Conservation (phyloP, 2,329 filamentous ascomycete genomes). For the Clonostachys rosea region DNA sequence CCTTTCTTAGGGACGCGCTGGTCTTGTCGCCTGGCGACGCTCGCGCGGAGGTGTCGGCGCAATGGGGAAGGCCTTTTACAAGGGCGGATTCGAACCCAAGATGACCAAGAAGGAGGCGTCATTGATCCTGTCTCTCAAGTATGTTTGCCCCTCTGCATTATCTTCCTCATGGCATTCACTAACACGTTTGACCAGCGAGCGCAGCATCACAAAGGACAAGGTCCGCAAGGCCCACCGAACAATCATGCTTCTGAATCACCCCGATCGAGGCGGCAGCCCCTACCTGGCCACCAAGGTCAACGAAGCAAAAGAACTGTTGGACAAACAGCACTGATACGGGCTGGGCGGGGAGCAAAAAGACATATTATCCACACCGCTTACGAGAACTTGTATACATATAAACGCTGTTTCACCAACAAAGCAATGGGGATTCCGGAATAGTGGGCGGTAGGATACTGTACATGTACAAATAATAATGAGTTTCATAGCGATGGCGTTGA, state of each 20-base stretch:
- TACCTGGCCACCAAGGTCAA: slow-evolving; percentile 98
- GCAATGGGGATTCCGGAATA: too few relatives aligned
- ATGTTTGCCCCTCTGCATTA: slow-evolving; percentile 17
- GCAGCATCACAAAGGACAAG: slow-evolving; percentile 84
- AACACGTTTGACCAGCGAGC: slow-evolving; percentile 56
- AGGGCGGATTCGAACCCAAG: slow-evolving; percentile 93
- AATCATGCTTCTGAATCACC: slow-evolving; percentile 96
- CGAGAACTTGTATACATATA: too few relatives aligned
- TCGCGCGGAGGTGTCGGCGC: slow-evolving; percentile 74
- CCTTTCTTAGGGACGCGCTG: slow-evolving; percentile 72
- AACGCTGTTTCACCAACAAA: too few relatives aligned
- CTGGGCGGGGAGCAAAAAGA: too few relatives aligned
- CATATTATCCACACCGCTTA: too few relatives aligned
- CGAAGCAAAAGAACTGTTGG: slow-evolving; percentile 93
- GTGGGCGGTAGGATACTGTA: neutral
- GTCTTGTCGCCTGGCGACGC: slow-evolving; percentile 81
- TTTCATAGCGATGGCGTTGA: slow-evolving; percentile 40
- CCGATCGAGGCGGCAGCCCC: slow-evolving; percentile 92
- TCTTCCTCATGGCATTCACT: neutral
- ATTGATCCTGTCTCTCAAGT: slow-evolving; percentile 88
- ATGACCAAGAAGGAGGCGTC: slow-evolving; percentile 93
- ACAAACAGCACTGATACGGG: slow-evolving; percentile 54
- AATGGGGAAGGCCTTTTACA: slow-evolving; percentile 91
- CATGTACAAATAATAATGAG: slow-evolving; percentile 1
- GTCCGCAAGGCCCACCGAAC: slow-evolving; percentile 92